Evolutionary conservation across 2,329 filamentous ascomycete species (phyloP).

Genomic region (Fonsecaea nubica): DNA sequence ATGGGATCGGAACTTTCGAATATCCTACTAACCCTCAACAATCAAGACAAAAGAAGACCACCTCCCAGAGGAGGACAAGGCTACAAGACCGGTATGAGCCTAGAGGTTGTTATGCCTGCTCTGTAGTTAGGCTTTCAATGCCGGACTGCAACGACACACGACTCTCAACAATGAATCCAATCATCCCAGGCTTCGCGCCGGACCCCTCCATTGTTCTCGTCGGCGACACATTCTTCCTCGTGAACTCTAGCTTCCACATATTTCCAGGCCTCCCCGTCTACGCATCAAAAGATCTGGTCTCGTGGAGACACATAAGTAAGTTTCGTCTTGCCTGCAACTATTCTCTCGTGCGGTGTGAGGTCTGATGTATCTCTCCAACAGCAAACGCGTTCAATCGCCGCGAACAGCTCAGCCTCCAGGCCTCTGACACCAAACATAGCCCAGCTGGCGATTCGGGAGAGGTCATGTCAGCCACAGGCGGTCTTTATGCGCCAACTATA

Average conservation of each 20-base stretch:
- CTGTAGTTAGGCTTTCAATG: not conserved
- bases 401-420: conserved; percentile 47
- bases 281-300: conserved; percentile 57
- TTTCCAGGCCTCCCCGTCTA: conserved; percentile 69
- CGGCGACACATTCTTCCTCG: conserved; percentile 62
- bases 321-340: not conserved
- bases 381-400: conserved; percentile 46
- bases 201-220: conserved; percentile 64
- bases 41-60: not conserved
- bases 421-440: conserved; percentile 42
- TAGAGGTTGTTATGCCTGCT: not conserved
- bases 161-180: conserved; percentile 51
- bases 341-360: not conserved
- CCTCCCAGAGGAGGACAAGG: not conserved
- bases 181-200: conserved; percentile 67
- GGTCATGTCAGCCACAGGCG: conserved; percentile 42
- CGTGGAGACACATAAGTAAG: conserved; percentile 47
- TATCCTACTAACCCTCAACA: not conserved
- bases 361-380: not conserved
- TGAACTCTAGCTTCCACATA: conserved; percentile 68
- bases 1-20: not conserved
- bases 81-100: not conserved
- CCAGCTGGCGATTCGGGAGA: conserved; percentile 32
- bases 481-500: conserved; percentile 57
- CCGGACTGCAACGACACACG: not conserved